Conservation (phyloP, 2,329 filamentous ascomycete species). For the Dichotomopilus funicola region DNA sequence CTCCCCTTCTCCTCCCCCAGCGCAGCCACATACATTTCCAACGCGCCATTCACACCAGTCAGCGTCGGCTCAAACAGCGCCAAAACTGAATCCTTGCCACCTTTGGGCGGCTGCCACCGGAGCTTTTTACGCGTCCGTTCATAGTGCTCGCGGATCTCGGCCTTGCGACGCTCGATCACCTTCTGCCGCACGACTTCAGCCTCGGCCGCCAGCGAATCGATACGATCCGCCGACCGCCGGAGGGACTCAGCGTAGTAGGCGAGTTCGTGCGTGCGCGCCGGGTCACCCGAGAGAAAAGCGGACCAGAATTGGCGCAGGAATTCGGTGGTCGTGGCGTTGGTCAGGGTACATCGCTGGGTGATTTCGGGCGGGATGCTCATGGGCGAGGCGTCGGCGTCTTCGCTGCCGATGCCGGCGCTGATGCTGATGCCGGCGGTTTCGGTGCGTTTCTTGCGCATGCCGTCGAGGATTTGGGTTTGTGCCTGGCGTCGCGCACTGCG, state of each 20-base stretch:
- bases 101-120: constrained; percentile 63
- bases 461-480: constrained; percentile 59
- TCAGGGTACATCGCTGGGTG: constrained; percentile 54
- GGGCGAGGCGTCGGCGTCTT: constrained; percentile 40
- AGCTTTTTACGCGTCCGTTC: constrained; percentile 68
- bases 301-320: constrained; percentile 98
- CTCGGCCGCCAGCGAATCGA: constrained; percentile 70
- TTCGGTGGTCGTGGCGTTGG: constrained; percentile 88
- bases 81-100: constrained; percentile 69
- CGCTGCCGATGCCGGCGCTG: constrained; percentile 20
- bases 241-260: constrained; percentile 78
- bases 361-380: constrained; percentile 53
- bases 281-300: constrained; percentile 81
- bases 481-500: constrained; percentile 58
- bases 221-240: constrained; percentile 66
- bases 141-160: constrained; percentile 63
- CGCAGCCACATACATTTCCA: constrained; percentile 15
- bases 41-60: constrained; percentile 11
- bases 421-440: constrained; percentile 44
- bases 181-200: constrained; percentile 68
- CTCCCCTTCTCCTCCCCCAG: background rate
- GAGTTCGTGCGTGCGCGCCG: constrained; percentile 72
- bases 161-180: constrained; percentile 60
- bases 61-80: constrained; percentile 58
- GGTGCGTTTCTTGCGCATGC: constrained; percentile 54